phyloP scores from a whole-genome alignment of 2,329 filamentous ascomycete genomes.

The Cladophialophora chaetospira region DNA sequence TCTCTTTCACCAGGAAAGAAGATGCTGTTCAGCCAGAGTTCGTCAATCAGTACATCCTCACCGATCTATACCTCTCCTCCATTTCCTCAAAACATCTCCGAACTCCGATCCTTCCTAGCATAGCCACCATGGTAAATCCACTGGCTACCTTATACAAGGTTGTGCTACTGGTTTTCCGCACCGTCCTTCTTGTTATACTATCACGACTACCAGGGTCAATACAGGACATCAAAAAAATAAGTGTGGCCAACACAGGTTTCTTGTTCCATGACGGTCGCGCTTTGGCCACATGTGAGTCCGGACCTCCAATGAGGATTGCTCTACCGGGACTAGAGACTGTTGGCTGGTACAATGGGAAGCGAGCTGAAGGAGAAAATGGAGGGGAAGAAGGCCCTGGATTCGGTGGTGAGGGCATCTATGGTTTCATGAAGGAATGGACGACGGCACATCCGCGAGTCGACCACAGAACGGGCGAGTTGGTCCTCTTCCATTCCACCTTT shows the following conservation, averaged over 20 bases:
- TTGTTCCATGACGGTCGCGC: conserved; percentile 69
- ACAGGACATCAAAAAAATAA: conserved; percentile 65
- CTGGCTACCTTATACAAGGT: conserved; percentile 56
- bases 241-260: conserved; percentile 69
- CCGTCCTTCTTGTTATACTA: conserved; percentile 59
- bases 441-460: conserved; percentile 69
- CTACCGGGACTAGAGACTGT: conserved; percentile 67
- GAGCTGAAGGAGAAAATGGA: conserved; percentile 48
- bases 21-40: conserved; percentile 61
- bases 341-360: conserved; percentile 68
- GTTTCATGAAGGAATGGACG: conserved; percentile 70
- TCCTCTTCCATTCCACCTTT: conserved; percentile 69
- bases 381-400: conserved; percentile 43
- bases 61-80: conserved; percentile 64
- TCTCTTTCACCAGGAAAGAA: conserved; percentile 56
- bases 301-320: conserved; percentile 66
- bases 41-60: conserved; percentile 69
- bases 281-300: conserved; percentile 70
- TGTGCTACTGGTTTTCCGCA: conserved; percentile 56
- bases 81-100: conserved; percentile 50
- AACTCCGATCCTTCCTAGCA: conserved; percentile 66
- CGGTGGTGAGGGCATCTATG: conserved; percentile 57
- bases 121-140: conserved; percentile 65
- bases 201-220: conserved; percentile 60
- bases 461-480: conserved; percentile 63